Conservation (phyloP, 2,329 filamentous ascomycete species). For the Scedosporium boydii region DNA sequence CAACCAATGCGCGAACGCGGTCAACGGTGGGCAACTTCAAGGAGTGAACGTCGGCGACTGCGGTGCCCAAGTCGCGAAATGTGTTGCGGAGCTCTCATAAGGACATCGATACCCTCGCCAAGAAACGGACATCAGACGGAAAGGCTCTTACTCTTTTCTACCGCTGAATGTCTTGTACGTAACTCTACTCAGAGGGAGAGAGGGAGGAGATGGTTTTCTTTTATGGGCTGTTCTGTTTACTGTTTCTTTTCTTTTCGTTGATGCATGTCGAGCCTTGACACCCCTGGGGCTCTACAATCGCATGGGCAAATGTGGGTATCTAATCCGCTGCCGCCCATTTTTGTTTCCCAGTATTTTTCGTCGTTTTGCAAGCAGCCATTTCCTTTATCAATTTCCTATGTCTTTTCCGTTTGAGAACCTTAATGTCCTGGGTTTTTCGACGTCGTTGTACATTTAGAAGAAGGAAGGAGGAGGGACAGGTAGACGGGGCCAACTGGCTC, state of each 20-base stretch:
- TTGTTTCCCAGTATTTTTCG: background rate
- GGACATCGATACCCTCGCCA: background rate
- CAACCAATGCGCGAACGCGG: slow-evolving; percentile 48
- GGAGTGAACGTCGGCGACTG: slow-evolving; percentile 40
- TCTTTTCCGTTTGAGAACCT: background rate
- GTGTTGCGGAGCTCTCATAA: slow-evolving; percentile 24
- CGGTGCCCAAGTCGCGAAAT: slow-evolving; percentile 40
- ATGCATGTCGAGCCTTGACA: slow-evolving; percentile 1
- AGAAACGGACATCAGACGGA: background rate
- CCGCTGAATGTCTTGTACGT: background rate
- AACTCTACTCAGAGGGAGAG: background rate
- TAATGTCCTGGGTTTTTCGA: background rate
- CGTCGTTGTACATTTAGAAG: slow-evolving; percentile 1
- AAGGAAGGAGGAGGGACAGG: background rate
- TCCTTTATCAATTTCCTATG: background rate
- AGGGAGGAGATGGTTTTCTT: background rate
- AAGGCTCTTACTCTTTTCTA: background rate
- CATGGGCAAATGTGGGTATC: background rate
- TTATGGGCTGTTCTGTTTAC: background rate
- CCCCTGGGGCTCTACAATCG: background rate
- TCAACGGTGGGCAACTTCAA: slow-evolving; percentile 36
- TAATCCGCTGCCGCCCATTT: background rate
- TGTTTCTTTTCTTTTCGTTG: background rate
- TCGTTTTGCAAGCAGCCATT: background rate
- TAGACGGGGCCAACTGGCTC: background rate